phyloP scores from a whole-genome alignment of 345 rosid genomes.

The Eutrema heterophyllum region DNA sequence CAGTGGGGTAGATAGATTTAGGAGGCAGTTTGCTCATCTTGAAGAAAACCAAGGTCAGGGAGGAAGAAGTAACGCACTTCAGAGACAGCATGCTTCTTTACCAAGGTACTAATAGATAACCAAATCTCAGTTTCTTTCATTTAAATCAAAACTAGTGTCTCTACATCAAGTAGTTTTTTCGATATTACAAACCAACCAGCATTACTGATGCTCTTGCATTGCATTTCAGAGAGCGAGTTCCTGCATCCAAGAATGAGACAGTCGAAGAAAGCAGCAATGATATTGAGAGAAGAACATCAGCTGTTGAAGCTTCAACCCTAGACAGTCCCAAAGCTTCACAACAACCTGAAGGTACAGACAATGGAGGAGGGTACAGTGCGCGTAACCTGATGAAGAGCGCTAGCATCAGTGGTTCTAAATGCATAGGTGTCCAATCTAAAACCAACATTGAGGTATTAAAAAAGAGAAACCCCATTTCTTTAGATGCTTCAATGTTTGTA shows the following conservation, averaged over 20 bases:
- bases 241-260: slow-evolving; percentile 46
- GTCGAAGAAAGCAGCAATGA: slow-evolving; percentile 31
- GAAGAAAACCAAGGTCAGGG: slow-evolving; percentile 84
- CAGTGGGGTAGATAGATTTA: slow-evolving; percentile 96
- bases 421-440: slow-evolving; percentile 51
- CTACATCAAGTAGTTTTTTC: neutral
- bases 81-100: slow-evolving; percentile 87
- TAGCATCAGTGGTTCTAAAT: slow-evolving; percentile 92
- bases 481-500: neutral
- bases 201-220: slow-evolving; percentile 4
- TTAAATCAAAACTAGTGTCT: neutral
- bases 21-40: slow-evolving; percentile 93
- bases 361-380: slow-evolving; percentile 38
- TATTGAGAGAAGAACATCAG: slow-evolving; percentile 37
- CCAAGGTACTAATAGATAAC: slow-evolving; percentile 48
- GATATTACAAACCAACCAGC: neutral
- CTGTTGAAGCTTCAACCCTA: slow-evolving; percentile 44
- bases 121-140: neutral
- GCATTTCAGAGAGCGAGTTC: slow-evolving; percentile 69
- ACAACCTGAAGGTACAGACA: slow-evolving; percentile 37
- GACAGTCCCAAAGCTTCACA: slow-evolving; percentile 41
- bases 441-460: slow-evolving; percentile 40
- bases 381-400: slow-evolving; percentile 83
- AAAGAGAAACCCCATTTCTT: neutral
- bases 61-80: slow-evolving; percentile 59